Conservation (phyloP, 305 asterid species). For the Fraxinus xanthoxyloides region DNA sequence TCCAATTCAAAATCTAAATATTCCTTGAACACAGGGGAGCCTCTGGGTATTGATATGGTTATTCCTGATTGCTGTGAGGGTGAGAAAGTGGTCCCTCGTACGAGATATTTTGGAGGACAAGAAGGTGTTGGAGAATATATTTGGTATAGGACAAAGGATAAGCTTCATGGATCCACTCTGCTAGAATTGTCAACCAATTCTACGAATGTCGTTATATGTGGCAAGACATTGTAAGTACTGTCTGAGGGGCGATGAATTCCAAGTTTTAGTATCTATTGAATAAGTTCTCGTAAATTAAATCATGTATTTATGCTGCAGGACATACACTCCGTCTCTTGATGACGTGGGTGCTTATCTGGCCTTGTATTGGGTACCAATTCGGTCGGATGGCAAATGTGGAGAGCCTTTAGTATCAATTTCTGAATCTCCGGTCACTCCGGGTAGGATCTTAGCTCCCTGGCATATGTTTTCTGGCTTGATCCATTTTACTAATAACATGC, state of each 20-base stretch:
- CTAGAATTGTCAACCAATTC: conserved; percentile 46
- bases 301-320: conserved; percentile 47
- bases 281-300: conserved; percentile 6
- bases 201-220: conserved; percentile 53
- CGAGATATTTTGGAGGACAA: conserved; percentile 81
- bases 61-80: conserved; percentile 89
- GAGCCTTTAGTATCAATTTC: conserved; percentile 63
- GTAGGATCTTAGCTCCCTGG: conserved; percentile 36
- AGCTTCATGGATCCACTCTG: conserved; percentile 63
- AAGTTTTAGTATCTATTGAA: neutral
- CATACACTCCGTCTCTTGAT: conserved; percentile 69
- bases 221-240: conserved; percentile 61
- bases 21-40: conserved; percentile 63
- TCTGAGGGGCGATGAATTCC: conserved; percentile 13
- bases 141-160: conserved; percentile 80
- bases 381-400: conserved; percentile 80
- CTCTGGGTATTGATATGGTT: conserved; percentile 66
- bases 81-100: conserved; percentile 66
- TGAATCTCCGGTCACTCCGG: conserved; percentile 81
- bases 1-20: conserved; percentile 24
- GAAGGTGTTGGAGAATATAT: conserved; percentile 85
- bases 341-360: conserved; percentile 89
- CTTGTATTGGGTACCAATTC: conserved; percentile 78
- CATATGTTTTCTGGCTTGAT: neutral
- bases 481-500: neutral